Evolutionary conservation across 2,329 filamentous ascomycete genomes (phyloP).

Genomic region (Trichophyton rubrum): DNA sequence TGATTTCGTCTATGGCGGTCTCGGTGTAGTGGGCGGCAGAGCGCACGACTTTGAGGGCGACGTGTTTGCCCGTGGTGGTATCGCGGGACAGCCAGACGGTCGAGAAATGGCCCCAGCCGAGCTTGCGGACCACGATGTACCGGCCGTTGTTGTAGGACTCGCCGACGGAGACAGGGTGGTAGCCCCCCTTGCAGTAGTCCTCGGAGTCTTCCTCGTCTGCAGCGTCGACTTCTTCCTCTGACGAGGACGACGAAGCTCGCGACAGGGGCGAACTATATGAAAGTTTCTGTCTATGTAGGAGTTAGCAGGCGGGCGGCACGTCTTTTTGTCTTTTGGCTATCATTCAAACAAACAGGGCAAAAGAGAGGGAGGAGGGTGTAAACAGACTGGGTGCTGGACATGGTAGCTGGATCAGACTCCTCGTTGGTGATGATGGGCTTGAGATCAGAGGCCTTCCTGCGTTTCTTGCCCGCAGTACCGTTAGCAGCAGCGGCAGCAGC

Average conservation of each 20-base stretch:
- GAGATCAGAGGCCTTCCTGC: slow-evolving; percentile 50
- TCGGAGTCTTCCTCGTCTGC: slow-evolving; percentile 98
- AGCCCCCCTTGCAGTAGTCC: slow-evolving; percentile 98
- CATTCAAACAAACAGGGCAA: not conserved
- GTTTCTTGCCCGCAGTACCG: slow-evolving; percentile 51
- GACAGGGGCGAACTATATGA: slow-evolving; percentile 27
- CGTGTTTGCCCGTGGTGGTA: slow-evolving; percentile 80
- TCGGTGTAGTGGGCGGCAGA: slow-evolving; percentile 98
- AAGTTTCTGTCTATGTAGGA: not conserved
- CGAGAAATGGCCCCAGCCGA: slow-evolving; percentile 98
- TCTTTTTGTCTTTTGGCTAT: not conserved
- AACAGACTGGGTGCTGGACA: slow-evolving; percentile 3
- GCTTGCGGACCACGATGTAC: slow-evolving; percentile 90
- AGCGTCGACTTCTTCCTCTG: slow-evolving; percentile 79
- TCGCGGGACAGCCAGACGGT: slow-evolving; percentile 80
- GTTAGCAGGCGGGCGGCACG: not conserved
- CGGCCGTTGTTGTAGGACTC: slow-evolving; percentile 96
- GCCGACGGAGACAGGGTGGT: slow-evolving; percentile 86
- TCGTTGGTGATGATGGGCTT: slow-evolving; percentile 57
- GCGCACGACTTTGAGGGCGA: slow-evolving; percentile 93
- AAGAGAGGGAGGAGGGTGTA: not conserved
- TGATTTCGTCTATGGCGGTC: slow-evolving; percentile 97
- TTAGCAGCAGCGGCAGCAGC: slow-evolving; percentile 27
- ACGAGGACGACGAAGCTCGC: slow-evolving; percentile 63
- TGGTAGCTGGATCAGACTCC: slow-evolving; percentile 19